Conservation (phyloP, 352 stramenopile genomes). For the Thalassiosira exigua region DNA sequence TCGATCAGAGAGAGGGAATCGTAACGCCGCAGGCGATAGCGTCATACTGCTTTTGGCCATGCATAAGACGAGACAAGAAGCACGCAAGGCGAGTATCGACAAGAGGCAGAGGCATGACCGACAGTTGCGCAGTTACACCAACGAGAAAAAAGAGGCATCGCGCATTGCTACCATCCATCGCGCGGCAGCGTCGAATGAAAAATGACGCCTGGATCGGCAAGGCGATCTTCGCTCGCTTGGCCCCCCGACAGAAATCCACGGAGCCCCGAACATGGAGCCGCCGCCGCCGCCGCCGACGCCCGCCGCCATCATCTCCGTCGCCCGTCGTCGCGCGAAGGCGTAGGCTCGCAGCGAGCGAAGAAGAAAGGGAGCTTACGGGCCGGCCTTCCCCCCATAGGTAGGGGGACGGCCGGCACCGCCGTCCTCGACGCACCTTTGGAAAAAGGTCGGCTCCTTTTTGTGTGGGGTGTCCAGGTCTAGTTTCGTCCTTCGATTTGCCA, state of each 20-base stretch:
- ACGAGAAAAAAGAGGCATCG: no score
- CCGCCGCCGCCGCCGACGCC: neutral
- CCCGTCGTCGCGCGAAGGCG: neutral
- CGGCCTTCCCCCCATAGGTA: slow-evolving; percentile 17
- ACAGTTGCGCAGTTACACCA: no score
- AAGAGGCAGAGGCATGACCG: neutral
- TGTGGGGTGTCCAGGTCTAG: neutral
- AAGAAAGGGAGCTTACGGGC: slow-evolving; percentile 15
- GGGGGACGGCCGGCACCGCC: slow-evolving; percentile 3
- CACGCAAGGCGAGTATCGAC: neutral
- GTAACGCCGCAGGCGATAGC: no score
- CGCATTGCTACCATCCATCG: no score
- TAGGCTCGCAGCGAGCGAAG: neutral
- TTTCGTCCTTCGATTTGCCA: no score
- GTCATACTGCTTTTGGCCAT: no score
- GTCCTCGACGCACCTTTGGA: slow-evolving; percentile 19
- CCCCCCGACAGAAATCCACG: no score
- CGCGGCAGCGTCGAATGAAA: no score
- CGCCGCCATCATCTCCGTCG: neutral
- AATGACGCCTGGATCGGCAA: no score
- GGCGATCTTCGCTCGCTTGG: no score
- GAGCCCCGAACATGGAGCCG: neutral
- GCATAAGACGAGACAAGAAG: neutral
- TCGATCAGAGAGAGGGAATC: neutral
- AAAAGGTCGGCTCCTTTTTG: slow-evolving; percentile 19